Evolutionary conservation across 1,139 yeast species (phyloP).

Genomic region (Yamadazyma diospyri): DNA sequence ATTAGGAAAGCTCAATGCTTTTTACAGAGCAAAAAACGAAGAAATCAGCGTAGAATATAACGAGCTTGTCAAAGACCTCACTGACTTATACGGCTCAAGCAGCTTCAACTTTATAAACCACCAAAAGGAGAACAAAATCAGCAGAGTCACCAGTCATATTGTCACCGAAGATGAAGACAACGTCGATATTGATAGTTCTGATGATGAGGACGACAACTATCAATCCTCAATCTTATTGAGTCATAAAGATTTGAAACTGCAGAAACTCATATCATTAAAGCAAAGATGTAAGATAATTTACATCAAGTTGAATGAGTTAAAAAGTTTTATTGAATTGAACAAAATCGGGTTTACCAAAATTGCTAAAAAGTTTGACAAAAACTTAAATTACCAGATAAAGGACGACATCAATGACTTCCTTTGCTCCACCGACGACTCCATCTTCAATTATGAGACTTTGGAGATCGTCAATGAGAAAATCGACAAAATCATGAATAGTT

Average conservation of each 20-base stretch:
- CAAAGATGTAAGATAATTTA: constrained; percentile 63
- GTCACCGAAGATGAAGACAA: constrained; percentile 18
- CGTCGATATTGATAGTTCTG: constrained; percentile 40
- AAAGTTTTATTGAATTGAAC: constrained; percentile 78
- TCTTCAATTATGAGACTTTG: constrained; percentile 45
- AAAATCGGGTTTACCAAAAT: constrained; percentile 86
- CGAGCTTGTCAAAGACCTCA: constrained; percentile 38
- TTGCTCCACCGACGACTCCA: constrained; percentile 38
- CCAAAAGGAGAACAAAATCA: constrained; percentile 12
- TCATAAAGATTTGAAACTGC: constrained; percentile 48
- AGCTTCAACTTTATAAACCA: constrained; percentile 24
- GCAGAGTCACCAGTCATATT: constrained; percentile 26
- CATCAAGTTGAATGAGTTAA: constrained; percentile 77
- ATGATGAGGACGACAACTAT: constrained; percentile 32
- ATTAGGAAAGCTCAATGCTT: constrained; percentile 52
- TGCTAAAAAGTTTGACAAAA: constrained; percentile 86
- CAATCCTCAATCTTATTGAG: constrained; percentile 39
- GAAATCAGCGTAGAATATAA: constrained; percentile 46
- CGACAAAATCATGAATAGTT: constrained; percentile 47
- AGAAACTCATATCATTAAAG: constrained; percentile 62
- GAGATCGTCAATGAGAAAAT: constrained; percentile 42
- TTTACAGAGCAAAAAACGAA: constrained; percentile 47
- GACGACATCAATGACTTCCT: constrained; percentile 46
- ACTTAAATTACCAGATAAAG: constrained; percentile 60
- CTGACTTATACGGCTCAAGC: constrained; percentile 27